A percentile compares a stretch with the other conserved stretches of the same genome.
Evolutionary conservation across 345 rosid genomes (phyloP).

Genomic region (Eutrema heterophyllum): DNA sequence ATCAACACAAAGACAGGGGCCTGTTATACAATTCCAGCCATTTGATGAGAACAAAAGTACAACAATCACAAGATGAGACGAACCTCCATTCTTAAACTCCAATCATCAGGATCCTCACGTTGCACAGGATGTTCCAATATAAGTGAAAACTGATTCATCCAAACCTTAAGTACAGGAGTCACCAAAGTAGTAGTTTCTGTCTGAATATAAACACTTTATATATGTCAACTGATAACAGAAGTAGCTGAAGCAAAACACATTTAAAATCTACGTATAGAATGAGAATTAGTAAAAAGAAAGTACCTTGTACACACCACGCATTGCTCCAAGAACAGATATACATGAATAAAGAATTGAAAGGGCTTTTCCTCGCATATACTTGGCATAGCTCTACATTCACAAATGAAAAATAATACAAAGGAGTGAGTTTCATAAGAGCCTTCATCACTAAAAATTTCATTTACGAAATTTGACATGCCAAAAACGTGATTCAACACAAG

Average conservation of each 20-base stretch:
- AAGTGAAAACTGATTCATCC: slow-evolving; percentile 67
- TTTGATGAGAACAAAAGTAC: neutral
- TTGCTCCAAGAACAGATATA: slow-evolving; percentile 64
- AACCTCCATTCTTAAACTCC: slow-evolving; percentile 95
- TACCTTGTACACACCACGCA: slow-evolving; percentile 91
- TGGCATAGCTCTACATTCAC: slow-evolving; percentile 61
- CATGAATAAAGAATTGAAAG: slow-evolving; percentile 79
- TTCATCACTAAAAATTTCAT: neutral
- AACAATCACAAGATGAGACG: slow-evolving; percentile 11
- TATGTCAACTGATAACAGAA: slow-evolving; percentile 31
- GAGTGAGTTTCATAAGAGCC: slow-evolving; percentile 1
- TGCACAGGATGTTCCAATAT: slow-evolving; percentile 69
- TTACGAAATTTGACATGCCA: neutral
- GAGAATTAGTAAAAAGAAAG: neutral
- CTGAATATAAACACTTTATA: slow-evolving; percentile 47
- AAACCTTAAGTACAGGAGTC: slow-evolving; percentile 56
- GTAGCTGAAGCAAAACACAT: slow-evolving; percentile 19
- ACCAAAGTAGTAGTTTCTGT: slow-evolving; percentile 57
- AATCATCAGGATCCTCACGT: slow-evolving; percentile 89
- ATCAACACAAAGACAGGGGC: slow-evolving; percentile 4
- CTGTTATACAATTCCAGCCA: neutral
- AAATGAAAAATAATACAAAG: slow-evolving; percentile 5
- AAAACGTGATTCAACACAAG: neutral
- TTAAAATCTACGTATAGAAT: slow-evolving; percentile 9
- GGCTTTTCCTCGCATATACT: slow-evolving; percentile 67